A percentile compares a stretch with the other conserved stretches of the same genome.
These are phyloP conservation scores for Blastobotrys petasosporus DNA, from an alignment of 1,139 yeast genomes.

Conservation along the genomic window DNA sequence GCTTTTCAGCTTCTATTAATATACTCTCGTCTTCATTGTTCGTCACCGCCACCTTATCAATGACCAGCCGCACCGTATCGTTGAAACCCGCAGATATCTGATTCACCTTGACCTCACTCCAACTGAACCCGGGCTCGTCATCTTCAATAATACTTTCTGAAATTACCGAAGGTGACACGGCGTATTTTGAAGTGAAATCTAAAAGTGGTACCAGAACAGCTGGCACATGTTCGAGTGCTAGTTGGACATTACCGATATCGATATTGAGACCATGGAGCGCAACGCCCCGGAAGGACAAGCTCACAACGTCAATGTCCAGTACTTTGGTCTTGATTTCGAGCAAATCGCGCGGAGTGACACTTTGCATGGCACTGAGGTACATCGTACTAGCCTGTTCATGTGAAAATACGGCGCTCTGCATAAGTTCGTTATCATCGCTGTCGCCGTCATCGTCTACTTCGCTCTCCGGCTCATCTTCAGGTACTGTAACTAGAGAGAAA, in stretches of 20 bases:
- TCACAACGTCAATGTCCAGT: conserved; percentile 20
- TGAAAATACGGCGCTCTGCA: conserved; percentile 61
- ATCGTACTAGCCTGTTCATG: conserved; percentile 66
- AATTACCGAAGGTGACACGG: background rate
- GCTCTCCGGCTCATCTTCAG: conserved; percentile 20
- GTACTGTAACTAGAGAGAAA: conserved; percentile 1
- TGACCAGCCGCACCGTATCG: conserved; percentile 6
- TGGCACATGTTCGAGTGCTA: conserved; percentile 34
- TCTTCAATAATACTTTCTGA: background rate
- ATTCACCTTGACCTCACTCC: background rate
- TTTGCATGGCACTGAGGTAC: conserved; percentile 66
- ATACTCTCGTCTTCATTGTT: background rate
- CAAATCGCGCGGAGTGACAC: conserved; percentile 9
- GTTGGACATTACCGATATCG: conserved; percentile 41
- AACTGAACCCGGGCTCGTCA: conserved; percentile 6
- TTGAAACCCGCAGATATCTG: conserved; percentile 1
- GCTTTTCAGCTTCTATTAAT: background rate
- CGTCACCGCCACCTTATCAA: conserved; percentile 9
- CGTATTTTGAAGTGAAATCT: background rate
- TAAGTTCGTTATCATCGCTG: conserved; percentile 38
- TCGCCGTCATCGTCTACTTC: conserved; percentile 28
- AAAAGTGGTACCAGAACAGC: conserved; percentile 1
- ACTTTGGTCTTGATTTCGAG: conserved; percentile 15
- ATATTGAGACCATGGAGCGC: conserved; percentile 38
- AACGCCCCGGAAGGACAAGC: conserved; percentile 19